These are phyloP conservation scores for Verticillium tricorpus DNA, from an alignment of 2,329 filamentous ascomycete species.

Conservation along the genomic window DNA sequence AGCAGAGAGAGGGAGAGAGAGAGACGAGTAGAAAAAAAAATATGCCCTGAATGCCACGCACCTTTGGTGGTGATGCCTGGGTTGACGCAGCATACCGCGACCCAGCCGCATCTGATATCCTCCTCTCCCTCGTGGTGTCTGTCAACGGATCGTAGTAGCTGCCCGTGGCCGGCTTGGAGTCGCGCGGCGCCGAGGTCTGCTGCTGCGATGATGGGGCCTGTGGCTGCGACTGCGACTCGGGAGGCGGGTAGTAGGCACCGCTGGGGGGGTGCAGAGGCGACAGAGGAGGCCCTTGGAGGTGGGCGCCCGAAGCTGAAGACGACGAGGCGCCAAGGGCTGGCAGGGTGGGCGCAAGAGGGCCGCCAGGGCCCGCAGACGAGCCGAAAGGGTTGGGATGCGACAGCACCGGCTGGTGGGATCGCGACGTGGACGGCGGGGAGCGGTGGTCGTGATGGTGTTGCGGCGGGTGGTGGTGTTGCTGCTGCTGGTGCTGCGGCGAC, in stretches of 20 bases:
- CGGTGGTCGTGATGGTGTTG: constrained; percentile 23
- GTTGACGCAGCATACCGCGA: constrained; percentile 40
- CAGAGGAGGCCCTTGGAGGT: constrained; percentile 21
- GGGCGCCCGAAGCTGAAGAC: constrained; percentile 16
- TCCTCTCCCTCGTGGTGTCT: constrained; percentile 43
- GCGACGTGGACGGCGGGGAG: constrained; percentile 12
- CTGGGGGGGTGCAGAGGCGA: constrained; percentile 40
- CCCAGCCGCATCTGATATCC: constrained; percentile 33
- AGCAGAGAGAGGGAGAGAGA: not conserved
- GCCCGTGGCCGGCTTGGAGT: constrained; percentile 33
- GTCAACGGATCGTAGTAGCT: constrained; percentile 52
- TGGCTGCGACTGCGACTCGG: constrained; percentile 21
- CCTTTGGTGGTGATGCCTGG: constrained; percentile 41
- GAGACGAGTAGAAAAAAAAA: not conserved
- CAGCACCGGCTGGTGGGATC: constrained; percentile 12
- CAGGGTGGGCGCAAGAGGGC: constrained; percentile 15
- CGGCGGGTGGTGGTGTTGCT: constrained; percentile 22
- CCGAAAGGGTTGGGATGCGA: constrained; percentile 27
- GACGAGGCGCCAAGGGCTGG: constrained; percentile 6
- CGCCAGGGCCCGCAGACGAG: constrained; percentile 24
- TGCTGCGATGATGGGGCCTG: not conserved
- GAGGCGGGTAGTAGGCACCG: constrained; percentile 33
- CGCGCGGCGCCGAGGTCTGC: not conserved
- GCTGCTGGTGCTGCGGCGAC: constrained; percentile 2
- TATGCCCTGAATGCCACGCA: constrained; percentile 24